Conservation (phyloP, 768 basidiomycete species). For the Phlebiopsis gigantea region DNA sequence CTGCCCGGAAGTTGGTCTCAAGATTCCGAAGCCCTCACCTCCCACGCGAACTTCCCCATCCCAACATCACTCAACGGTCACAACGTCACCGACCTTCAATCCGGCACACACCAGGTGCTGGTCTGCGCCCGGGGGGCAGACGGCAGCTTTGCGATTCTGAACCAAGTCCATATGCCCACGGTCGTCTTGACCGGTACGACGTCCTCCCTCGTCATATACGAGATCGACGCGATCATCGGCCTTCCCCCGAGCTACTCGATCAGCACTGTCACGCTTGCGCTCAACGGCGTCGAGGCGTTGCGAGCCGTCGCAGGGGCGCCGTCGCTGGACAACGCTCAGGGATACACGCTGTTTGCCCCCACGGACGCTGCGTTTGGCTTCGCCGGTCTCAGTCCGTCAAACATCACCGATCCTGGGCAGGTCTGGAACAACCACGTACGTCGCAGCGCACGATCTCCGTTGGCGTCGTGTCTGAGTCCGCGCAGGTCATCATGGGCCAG, state of each 20-base stretch:
- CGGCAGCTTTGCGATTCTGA: not conserved
- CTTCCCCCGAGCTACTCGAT: not conserved
- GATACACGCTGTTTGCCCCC: constrained; percentile 2
- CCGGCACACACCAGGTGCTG: not conserved
- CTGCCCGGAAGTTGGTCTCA: no score
- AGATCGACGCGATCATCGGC: not conserved
- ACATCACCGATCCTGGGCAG: not conserved
- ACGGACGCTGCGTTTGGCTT: not conserved
- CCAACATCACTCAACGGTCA: not conserved
- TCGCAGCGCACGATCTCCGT: no score
- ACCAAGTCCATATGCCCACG: constrained; percentile 1
- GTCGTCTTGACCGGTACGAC: not conserved
- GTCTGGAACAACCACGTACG: constrained; percentile 4
- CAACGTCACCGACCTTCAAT: not conserved
- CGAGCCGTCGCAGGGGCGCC: not conserved
- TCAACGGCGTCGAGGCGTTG: not conserved
- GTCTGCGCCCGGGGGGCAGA: not conserved
- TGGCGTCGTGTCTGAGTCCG: not conserved
- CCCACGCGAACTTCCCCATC: not conserved
- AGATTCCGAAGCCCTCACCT: no score
- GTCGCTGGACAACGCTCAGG: not conserved
- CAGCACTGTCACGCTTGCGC: not conserved
- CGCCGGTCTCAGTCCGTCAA: not conserved
- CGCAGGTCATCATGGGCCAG: not conserved
- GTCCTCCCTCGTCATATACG: not conserved